A percentile compares a stretch with the other conserved stretches of the same genome.
Conservation (phyloP, 2,329 filamentous ascomycete genomes). For the Aurifilum marmelostoma region DNA sequence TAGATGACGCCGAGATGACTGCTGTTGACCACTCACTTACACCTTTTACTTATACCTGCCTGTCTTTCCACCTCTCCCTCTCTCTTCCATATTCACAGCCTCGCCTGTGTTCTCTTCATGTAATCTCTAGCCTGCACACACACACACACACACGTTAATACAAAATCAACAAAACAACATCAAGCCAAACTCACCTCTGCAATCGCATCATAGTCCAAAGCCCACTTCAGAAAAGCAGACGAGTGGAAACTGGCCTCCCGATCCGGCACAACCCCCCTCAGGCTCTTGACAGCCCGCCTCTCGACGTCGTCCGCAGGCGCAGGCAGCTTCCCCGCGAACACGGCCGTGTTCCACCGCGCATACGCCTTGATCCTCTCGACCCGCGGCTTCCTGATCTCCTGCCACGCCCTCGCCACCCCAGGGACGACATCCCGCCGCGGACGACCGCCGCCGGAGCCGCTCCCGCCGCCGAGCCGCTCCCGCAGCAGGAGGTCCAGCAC, state of each 20-base stretch:
- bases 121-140: not conserved
- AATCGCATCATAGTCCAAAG: conserved; percentile 18
- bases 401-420: conserved; percentile 22
- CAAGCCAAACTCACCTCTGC: conserved; percentile 15
- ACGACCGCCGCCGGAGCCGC: no score
- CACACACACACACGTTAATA: not conserved
- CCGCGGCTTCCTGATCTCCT: conserved; percentile 31
- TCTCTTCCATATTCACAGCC: not conserved
- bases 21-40: not conserved
- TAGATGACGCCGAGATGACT: not conserved
- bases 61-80: not conserved
- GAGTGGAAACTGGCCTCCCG: conserved; percentile 17
- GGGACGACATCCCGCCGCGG: not conserved
- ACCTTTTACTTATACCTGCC: not conserved
- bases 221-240: conserved; percentile 18
- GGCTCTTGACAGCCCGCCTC: conserved; percentile 9
- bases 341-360: conserved; percentile 28
- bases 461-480: not conserved
- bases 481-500: conserved; percentile 19
- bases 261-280: conserved; percentile 13
- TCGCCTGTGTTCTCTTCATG: not conserved
- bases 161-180: no score
- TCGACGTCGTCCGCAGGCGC: not conserved
- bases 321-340: conserved; percentile 5
- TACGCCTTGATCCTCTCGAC: conserved; percentile 32